These are phyloP conservation scores for Hyphopichia pseudoburtonii DNA, from an alignment of 1,139 yeast genomes.

Conservation along the genomic window DNA sequence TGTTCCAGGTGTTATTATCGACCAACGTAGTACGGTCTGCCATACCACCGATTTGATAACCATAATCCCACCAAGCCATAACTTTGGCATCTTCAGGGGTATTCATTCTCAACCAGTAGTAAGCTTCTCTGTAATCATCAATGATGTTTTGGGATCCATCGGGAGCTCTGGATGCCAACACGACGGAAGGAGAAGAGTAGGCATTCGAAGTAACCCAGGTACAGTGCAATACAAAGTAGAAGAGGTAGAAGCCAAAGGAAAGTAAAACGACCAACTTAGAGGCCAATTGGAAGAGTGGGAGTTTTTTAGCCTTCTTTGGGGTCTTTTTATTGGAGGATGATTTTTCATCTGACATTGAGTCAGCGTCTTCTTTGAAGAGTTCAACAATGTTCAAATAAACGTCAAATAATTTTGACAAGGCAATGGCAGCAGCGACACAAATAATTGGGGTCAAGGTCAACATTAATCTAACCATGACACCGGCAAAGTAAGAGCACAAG, in stretches of 20 bases:
- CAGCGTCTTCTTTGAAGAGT: slow-evolving; percentile 21
- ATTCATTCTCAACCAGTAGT: slow-evolving; percentile 98
- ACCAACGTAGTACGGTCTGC: slow-evolving; percentile 98
- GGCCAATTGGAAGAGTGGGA: slow-evolving; percentile 38
- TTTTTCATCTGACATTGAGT: slow-evolving; percentile 5
- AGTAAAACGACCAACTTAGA: slow-evolving; percentile 64
- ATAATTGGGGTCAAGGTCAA: slow-evolving; percentile 93
- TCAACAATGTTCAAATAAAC: slow-evolving; percentile 72
- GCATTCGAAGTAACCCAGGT: slow-evolving; percentile 97
- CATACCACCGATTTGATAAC: slow-evolving; percentile 99
- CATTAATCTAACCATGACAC: slow-evolving; percentile 99
- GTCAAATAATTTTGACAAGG: slow-evolving; percentile 81
- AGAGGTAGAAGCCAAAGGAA: slow-evolving; percentile 74
- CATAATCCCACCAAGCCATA: slow-evolving; percentile 99
- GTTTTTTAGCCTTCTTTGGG: slow-evolving; percentile 12
- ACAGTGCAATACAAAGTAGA: slow-evolving; percentile 87
- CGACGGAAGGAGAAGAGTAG: slow-evolving; percentile 97
- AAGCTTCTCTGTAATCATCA: slow-evolving; percentile 98
- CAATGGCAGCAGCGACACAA: slow-evolving; percentile 87
- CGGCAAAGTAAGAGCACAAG: slow-evolving; percentile 94
- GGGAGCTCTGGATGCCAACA: slow-evolving; percentile 76
- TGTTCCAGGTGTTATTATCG: slow-evolving; percentile 99
- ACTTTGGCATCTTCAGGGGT: slow-evolving; percentile 94
- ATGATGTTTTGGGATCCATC: slow-evolving; percentile 86
- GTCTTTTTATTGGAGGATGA: slow-evolving; percentile 7